Evolutionary conservation across 2,329 filamentous ascomycete species (phyloP).

Genomic region (Xylaria sp.): DNA sequence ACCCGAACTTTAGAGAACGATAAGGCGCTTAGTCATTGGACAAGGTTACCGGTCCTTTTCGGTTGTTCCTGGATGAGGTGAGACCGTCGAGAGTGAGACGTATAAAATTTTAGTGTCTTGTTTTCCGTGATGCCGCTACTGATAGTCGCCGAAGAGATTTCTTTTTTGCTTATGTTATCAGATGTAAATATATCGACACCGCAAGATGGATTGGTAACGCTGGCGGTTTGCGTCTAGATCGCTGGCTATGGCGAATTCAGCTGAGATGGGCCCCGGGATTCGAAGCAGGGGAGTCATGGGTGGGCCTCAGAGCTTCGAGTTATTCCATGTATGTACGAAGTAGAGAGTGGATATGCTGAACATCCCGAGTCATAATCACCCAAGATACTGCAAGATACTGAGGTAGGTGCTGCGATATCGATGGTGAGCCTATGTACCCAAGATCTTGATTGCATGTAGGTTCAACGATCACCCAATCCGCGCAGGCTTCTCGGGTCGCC

Average conservation of each 20-base stretch:
- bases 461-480: no score
- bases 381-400: neutral
- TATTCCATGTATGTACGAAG: neutral
- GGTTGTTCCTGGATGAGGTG: slow-evolving; percentile 7
- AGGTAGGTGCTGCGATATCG: neutral
- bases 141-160: neutral
- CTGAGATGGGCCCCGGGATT: neutral
- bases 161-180: neutral
- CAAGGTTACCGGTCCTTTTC: slow-evolving; percentile 1
- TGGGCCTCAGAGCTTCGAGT: neutral
- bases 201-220: neutral
- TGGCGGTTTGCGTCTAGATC: neutral
- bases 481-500: neutral
- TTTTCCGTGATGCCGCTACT: neutral
- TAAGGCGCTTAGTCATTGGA: neutral
- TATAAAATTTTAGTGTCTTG: neutral
- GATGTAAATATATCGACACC: neutral
- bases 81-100: neutral
- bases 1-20: neutral
- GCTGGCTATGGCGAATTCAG: neutral
- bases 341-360: neutral
- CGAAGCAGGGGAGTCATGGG: neutral
- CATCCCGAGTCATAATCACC: neutral
- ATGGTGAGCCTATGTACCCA: neutral
- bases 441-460: neutral